These are phyloP conservation scores for Didymella keratinophila DNA, from an alignment of 2,329 filamentous ascomycete genomes.

Conservation along the genomic window DNA sequence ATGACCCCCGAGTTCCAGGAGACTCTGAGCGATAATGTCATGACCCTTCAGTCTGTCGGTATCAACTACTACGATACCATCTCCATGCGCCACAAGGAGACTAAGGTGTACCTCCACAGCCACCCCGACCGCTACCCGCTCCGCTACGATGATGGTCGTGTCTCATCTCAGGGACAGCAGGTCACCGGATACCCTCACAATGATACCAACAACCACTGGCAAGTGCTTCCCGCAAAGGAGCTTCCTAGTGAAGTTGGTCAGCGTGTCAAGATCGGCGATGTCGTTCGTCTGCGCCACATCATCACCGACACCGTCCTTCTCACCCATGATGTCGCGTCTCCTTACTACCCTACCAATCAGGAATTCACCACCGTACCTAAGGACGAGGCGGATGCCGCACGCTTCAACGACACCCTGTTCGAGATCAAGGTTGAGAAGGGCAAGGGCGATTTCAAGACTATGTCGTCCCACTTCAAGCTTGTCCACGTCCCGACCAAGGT, in stretches of 20 bases:
- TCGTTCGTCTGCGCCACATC: conserved; percentile 85
- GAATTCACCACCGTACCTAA: conserved; percentile 87
- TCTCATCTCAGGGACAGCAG: conserved; percentile 96
- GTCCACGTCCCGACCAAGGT: conserved; percentile 95
- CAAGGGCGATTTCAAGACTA: conserved; percentile 84
- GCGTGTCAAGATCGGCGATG: conserved; percentile 80
- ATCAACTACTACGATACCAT: conserved; percentile 92
- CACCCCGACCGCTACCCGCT: conserved; percentile 89
- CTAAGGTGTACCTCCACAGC: conserved; percentile 94
- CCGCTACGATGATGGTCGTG: conserved; percentile 94
- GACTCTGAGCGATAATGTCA: conserved; percentile 91
- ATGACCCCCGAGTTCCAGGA: conserved; percentile 99
- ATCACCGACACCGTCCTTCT: conserved; percentile 86
- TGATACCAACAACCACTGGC: conserved; percentile 99
- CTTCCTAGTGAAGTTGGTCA: conserved; percentile 64
- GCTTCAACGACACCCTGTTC: conserved; percentile 89
- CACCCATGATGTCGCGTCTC: conserved; percentile 96
- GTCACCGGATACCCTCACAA: conserved; percentile 98
- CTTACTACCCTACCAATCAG: conserved; percentile 96
- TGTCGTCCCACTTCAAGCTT: conserved; percentile 94
- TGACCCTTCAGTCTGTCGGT: conserved; percentile 84
- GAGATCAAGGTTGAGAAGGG: conserved; percentile 90
- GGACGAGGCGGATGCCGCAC: conserved; percentile 75
- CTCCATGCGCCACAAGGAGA: conserved; percentile 93
- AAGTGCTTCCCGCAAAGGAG: conserved; percentile 75